A percentile compares a stretch with the other conserved stretches of the same genome.
phyloP scores from a whole-genome alignment of 2,329 filamentous ascomycete genomes.

The Fusarium sterilihyphosum region DNA sequence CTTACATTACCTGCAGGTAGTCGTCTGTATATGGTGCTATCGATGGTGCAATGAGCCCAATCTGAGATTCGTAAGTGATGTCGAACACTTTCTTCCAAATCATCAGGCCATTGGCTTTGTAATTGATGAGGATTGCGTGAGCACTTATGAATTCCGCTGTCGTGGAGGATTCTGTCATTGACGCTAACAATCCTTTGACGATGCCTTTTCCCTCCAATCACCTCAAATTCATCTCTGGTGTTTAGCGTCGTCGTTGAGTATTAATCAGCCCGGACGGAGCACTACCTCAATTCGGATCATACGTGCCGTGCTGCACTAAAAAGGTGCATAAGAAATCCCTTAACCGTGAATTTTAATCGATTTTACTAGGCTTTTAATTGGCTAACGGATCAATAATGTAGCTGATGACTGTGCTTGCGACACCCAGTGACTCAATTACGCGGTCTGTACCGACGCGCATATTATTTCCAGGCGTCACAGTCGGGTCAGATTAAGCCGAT shows the following conservation, averaged over 20 bases:
- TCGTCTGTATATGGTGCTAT: not conserved
- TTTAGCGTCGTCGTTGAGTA: not conserved
- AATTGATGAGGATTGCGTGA: not conserved
- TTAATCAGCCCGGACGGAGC: not conserved
- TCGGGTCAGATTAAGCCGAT: slow-evolving; percentile 19
- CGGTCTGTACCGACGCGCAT: not conserved
- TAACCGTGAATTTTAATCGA: not conserved
- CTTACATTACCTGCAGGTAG: not conserved
- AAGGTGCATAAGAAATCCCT: not conserved
- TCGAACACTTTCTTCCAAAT: not conserved
- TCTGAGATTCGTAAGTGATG: not conserved
- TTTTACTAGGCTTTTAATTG: not conserved
- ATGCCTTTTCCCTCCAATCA: slow-evolving; percentile 2
- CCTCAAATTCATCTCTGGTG: not conserved
- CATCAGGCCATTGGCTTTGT: not conserved
- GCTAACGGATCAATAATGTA: not conserved
- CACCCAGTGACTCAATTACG: slow-evolving; percentile 13
- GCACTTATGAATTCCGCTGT: slow-evolving; percentile 3
- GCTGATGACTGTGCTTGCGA: slow-evolving; percentile 12
- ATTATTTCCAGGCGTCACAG: not conserved
- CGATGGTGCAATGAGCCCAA: not conserved
- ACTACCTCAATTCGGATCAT: not conserved
- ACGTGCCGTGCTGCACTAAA: not conserved
- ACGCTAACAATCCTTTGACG: not conserved
- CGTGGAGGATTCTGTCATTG: not conserved